These are phyloP conservation scores for Colletotrichum higginsianum DNA, from an alignment of 2,329 filamentous ascomycete genomes.

Conservation along the genomic window DNA sequence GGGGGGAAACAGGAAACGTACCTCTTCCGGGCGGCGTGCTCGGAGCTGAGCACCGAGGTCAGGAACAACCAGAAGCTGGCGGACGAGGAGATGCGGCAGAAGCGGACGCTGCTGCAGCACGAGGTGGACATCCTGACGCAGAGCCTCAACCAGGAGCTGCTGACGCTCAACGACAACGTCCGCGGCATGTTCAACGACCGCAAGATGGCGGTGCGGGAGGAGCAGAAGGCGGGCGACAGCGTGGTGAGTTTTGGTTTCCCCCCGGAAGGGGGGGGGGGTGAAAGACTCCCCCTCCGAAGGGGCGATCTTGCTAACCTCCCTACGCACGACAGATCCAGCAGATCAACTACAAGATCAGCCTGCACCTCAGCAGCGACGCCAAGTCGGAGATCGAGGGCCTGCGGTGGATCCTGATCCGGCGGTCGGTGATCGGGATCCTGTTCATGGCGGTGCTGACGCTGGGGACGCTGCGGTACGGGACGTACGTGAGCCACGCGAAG, in stretches of 20 bases:
- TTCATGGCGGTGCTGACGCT: conserved; percentile 76
- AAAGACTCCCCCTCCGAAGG: no score
- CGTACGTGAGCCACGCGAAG: conserved; percentile 67
- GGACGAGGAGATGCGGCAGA: conserved; percentile 85
- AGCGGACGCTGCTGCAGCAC: conserved; percentile 89
- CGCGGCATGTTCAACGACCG: conserved; percentile 97
- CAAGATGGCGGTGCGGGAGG: conserved; percentile 90
- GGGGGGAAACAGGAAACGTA: conserved; percentile 68
- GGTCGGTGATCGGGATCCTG: conserved; percentile 75
- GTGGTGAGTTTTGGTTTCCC: conserved; percentile 66
- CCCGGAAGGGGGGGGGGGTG: not conserved
- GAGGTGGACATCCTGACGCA: conserved; percentile 95
- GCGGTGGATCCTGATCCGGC: conserved; percentile 84
- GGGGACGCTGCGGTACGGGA: conserved; percentile 72
- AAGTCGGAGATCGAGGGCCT: conserved; percentile 93
- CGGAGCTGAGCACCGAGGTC: conserved; percentile 90
- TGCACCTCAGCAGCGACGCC: conserved; percentile 88
- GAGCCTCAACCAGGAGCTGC: conserved; percentile 85
- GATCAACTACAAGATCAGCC: conserved; percentile 96
- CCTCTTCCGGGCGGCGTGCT: conserved; percentile 93
- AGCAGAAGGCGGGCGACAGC: conserved; percentile 88
- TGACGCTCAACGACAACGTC: conserved; percentile 88
- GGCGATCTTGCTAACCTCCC: conserved; percentile 25
- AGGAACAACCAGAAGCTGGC: conserved; percentile 82
- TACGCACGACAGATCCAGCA: conserved; percentile 79